Percentiles rank a stretch among this genome's conserved stretches.
Conservation (phyloP, 129 eudicot species). For the Flaveria robusta region DNA sequence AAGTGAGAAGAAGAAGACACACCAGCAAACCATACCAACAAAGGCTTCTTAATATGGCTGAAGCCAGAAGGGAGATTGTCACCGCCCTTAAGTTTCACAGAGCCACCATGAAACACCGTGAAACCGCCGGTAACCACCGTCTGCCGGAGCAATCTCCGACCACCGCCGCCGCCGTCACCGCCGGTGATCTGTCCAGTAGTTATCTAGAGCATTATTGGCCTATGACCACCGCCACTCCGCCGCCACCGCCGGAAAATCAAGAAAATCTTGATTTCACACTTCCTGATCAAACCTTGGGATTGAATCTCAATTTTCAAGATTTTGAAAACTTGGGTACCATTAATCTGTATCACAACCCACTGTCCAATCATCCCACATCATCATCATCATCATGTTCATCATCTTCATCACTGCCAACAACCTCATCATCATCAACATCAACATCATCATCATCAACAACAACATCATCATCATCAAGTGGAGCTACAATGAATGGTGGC, state of each 20-base stretch:
- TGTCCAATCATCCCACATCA: slow-evolving; percentile 14
- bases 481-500: slow-evolving; percentile 21
- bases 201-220: slow-evolving; percentile 32
- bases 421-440: slow-evolving; percentile 12
- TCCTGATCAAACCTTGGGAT: slow-evolving; percentile 78
- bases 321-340: slow-evolving; percentile 52
- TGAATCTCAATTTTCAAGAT: slow-evolving; percentile 79
- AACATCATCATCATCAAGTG: background rate
- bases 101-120: slow-evolving; percentile 74
- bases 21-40: slow-evolving; percentile 75
- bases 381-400: slow-evolving; percentile 40
- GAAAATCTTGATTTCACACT: slow-evolving; percentile 57
- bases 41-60: slow-evolving; percentile 83
- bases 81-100: slow-evolving; percentile 88
- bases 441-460: slow-evolving; percentile 15
- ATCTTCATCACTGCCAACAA: slow-evolving; percentile 41
- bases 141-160: slow-evolving; percentile 21
- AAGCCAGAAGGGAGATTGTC: slow-evolving; percentile 76
- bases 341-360: slow-evolving; percentile 37
- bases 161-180: background rate
- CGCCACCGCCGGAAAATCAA: slow-evolving; percentile 35
- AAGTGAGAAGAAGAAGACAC: slow-evolving; percentile 76
- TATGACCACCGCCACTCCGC: slow-evolving; percentile 35
- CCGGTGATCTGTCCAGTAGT: no score
- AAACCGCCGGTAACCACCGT: slow-evolving; percentile 33